These are phyloP conservation scores for Phytophthora fragariae DNA, from an alignment of 352 stramenopile species.

Conservation along the genomic window DNA sequence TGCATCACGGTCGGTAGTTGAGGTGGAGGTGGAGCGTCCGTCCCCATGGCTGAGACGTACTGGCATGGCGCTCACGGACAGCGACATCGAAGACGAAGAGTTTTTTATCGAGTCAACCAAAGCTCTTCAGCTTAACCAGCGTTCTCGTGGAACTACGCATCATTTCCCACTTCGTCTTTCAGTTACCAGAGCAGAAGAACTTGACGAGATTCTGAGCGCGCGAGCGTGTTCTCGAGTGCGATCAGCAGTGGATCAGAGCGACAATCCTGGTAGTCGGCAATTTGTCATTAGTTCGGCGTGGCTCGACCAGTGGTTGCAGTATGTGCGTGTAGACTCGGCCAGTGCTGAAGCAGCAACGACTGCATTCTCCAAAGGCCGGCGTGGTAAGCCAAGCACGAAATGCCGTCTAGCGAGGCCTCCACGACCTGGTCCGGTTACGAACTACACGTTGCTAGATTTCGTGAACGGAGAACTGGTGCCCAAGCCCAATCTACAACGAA, in stretches of 20 bases:
- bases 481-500: conserved; percentile 51
- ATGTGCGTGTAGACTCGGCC: conserved; percentile 57
- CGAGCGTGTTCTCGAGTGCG: conserved; percentile 42
- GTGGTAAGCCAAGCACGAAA: conserved; percentile 16
- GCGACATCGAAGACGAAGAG: conserved; percentile 39
- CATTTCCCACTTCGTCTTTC: conserved; percentile 41
- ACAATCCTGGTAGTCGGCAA: conserved; percentile 31
- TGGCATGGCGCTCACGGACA: conserved; percentile 30
- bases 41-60: conserved; percentile 41
- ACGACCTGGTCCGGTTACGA: conserved; percentile 64
- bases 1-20: conserved; percentile 17
- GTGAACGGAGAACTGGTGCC: conserved; percentile 66
- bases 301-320: conserved; percentile 76
- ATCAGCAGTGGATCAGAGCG: conserved; percentile 7
- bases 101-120: conserved; percentile 39
- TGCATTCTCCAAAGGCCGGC: conserved; percentile 3
- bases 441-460: conserved; percentile 75
- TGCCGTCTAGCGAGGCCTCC: conserved; percentile 24
- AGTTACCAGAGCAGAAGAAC: conserved; percentile 49
- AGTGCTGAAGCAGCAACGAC: conserved; percentile 21
- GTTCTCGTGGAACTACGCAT: conserved; percentile 24
- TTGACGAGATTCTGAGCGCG: conserved; percentile 64
- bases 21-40: conserved; percentile 45
- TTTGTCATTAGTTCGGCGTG: conserved; percentile 68
- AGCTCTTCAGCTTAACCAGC: conserved; percentile 32